These are phyloP conservation scores for Phytophthora syringae DNA, from an alignment of 352 stramenopile species.

Conservation along the genomic window DNA sequence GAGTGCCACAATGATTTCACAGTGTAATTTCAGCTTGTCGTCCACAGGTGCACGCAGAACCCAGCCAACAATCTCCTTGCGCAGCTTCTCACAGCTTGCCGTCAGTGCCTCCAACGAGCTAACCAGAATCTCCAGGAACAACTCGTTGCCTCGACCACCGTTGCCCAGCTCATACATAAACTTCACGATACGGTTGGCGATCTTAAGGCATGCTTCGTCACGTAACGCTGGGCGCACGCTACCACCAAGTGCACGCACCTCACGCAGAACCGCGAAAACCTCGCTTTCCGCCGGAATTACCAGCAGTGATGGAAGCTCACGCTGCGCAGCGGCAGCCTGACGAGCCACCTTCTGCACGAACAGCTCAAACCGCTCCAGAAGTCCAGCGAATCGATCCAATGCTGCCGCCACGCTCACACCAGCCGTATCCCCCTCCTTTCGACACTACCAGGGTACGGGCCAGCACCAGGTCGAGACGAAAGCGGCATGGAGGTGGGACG, in stretches of 20 bases:
- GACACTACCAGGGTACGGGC: slow-evolving; percentile 36
- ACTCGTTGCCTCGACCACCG: slow-evolving; percentile 88
- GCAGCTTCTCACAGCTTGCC: slow-evolving; percentile 92
- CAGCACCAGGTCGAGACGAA: slow-evolving; percentile 51
- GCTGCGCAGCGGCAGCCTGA: slow-evolving; percentile 73
- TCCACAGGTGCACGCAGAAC: slow-evolving; percentile 95
- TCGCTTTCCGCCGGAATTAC: slow-evolving; percentile 81
- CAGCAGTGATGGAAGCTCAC: slow-evolving; percentile 76
- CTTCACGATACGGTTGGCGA: slow-evolving; percentile 97
- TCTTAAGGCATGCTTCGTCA: slow-evolving; percentile 95
- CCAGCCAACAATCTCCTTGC: slow-evolving; percentile 95
- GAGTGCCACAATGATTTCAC: slow-evolving; percentile 95
- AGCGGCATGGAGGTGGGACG: slow-evolving; percentile 91
- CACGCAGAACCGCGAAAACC: slow-evolving; percentile 82
- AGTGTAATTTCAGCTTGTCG: slow-evolving; percentile 95
- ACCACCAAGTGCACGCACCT: slow-evolving; percentile 75
- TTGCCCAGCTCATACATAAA: slow-evolving; percentile 95
- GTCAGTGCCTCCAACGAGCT: slow-evolving; percentile 94
- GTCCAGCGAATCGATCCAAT: slow-evolving; percentile 81
- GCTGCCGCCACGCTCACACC: slow-evolving; percentile 76
- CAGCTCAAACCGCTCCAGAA: slow-evolving; percentile 89
- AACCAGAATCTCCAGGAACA: slow-evolving; percentile 96
- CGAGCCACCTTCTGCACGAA: slow-evolving; percentile 89
- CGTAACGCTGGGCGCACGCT: slow-evolving; percentile 80
- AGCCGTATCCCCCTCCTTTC: slow-evolving; percentile 56